Percentiles rank a stretch among this genome's conserved stretches.
phyloP scores from a whole-genome alignment of 495 filamentous ascomycete species.

The Lasiosphaeria ovina region DNA sequence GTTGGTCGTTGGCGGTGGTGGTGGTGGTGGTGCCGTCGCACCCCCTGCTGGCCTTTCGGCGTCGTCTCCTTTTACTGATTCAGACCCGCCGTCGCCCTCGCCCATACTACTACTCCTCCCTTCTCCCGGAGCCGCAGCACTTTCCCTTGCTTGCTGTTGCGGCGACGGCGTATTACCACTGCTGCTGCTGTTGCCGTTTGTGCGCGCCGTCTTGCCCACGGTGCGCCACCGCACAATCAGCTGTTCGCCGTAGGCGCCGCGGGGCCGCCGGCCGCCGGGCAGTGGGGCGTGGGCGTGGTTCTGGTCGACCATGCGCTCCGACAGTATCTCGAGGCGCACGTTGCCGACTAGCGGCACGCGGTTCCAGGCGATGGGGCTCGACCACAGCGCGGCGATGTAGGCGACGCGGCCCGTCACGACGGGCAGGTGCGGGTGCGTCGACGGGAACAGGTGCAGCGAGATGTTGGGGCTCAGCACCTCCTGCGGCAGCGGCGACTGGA shows the following conservation, averaged over 20 bases:
- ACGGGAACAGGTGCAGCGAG: conserved; percentile 92
- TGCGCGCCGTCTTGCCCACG: conserved; percentile 35
- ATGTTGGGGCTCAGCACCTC: conserved; percentile 87
- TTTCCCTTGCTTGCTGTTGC: too few relatives aligned
- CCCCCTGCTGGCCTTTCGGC: conserved; percentile 22
- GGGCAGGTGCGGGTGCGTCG: conserved; percentile 92
- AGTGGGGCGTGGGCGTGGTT: conserved; percentile 23
- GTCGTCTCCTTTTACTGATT: conserved; percentile 2
- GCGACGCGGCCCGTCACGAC: conserved; percentile 84
- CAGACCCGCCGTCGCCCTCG: neutral
- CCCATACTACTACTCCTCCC: too few relatives aligned
- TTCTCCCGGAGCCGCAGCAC: too few relatives aligned
- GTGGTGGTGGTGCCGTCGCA: neutral
- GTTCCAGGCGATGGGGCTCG: conserved; percentile 92
- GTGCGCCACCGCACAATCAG: conserved; percentile 83
- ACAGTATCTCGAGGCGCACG: conserved; percentile 79
- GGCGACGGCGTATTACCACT: too few relatives aligned
- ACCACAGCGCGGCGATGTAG: conserved; percentile 93
- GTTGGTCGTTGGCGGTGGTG: conserved; percentile 14
- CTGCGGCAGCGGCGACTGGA: conserved; percentile 78
- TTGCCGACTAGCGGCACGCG: conserved; percentile 85
- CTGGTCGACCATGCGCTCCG: conserved; percentile 75
- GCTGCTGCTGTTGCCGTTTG: neutral
- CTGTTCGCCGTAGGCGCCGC: conserved; percentile 62
- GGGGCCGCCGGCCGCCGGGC: conserved; percentile 16